Percentiles rank a stretch among this genome's conserved stretches.
phyloP scores from a whole-genome alignment of 2,329 filamentous ascomycete genomes.

The Dothideomycetes sp. region DNA sequence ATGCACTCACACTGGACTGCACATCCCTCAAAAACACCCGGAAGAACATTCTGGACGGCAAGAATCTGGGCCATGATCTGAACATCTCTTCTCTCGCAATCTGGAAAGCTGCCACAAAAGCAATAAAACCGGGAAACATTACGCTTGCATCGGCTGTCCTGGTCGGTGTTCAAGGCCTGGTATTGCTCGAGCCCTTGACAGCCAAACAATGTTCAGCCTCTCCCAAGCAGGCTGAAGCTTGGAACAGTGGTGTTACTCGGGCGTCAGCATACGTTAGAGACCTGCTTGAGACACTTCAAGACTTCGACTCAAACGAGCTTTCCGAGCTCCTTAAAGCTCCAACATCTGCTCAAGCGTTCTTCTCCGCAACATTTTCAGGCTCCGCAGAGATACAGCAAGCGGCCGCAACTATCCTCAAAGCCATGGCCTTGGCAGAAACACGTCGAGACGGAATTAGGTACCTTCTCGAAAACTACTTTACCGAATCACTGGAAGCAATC shows the following conservation, averaged over 20 bases:
- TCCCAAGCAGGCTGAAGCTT: constrained; percentile 52
- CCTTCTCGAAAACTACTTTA: constrained; percentile 46
- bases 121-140: constrained; percentile 55
- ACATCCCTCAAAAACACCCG: constrained; percentile 59
- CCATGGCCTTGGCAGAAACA: constrained; percentile 59
- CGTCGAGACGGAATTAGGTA: constrained; percentile 50
- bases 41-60: constrained; percentile 49
- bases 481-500: constrained; percentile 44
- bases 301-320: constrained; percentile 61
- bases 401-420: constrained; percentile 72
- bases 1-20: constrained; percentile 59
- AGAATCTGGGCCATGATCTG: constrained; percentile 54
- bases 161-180: constrained; percentile 56
- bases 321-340: constrained; percentile 57
- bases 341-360: constrained; percentile 59
- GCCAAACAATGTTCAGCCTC: constrained; percentile 26
- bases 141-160: constrained; percentile 65
- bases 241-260: constrained; percentile 62
- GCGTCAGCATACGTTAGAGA: constrained; percentile 55
- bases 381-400: constrained; percentile 70
- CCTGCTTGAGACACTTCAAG: constrained; percentile 67
- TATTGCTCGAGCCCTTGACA: constrained; percentile 62
- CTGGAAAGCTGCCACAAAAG: constrained; percentile 65
- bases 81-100: constrained; percentile 62
- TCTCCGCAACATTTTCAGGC: constrained; percentile 71